Evolutionary conservation across 1,284 basidiomycete species (phyloP), one percentile per base, ranked within the genome.

Genomic region (Inonotus hispidus): DNA sequence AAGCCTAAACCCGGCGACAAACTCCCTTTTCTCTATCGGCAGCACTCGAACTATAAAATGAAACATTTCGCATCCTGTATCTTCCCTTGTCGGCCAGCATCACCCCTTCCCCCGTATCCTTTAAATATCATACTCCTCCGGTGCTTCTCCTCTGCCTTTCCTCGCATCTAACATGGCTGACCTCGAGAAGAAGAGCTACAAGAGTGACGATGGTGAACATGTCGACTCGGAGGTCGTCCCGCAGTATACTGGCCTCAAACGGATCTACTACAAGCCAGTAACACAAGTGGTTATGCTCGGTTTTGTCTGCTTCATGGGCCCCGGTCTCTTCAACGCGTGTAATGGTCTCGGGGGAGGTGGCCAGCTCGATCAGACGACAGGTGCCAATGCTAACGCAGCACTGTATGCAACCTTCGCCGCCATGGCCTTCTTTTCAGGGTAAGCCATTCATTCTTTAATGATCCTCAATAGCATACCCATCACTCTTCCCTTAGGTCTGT

Each of bases 231-330:
- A 5, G 5, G 52, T 25, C 52, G 25, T 11, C 23, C 52, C 47
- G 10, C 41, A 52, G 11, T 27, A 62, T 41, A 61, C 56, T 13
- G 66, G 66, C 19, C 43, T 69, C 37, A 64, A 58, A 25, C 64
- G 61, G 11, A 23, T 70, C 50, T 73, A 71, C 63, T 66, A 67
- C 25, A 63, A 69, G 23, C 68, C 73, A 1, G 56, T 66, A 11
- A 64, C 66, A 2, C 73, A 74, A 53, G 57, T 61, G 21, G 53
- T 68, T 53, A 63, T 73, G 64, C 68, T 73, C 56, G 71, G 70
- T 8, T 68, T 74, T 56, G 69, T 73, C 16, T 73, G 72, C 66
- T 75, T 75, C 65, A 72, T 72, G 67, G 70, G 72, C 21, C 68
- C 68, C 14, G 68, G 68, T 7, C 58, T 71, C 29, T 71, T 68